Base-by-base conservation (phyloP, 106 monocot genomes). In the Dioscorea dumetorum region DNA sequence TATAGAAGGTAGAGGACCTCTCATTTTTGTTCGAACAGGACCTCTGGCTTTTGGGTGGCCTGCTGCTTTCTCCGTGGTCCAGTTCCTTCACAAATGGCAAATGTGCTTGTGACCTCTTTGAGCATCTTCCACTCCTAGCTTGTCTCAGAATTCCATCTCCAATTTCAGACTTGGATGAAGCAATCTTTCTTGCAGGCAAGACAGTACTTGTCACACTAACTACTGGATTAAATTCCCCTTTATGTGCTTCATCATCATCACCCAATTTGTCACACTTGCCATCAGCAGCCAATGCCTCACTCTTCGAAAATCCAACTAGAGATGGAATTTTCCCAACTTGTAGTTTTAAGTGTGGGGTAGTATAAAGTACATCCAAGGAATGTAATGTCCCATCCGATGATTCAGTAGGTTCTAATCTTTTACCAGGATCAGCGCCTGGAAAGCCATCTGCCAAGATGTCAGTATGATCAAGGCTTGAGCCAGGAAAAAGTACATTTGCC, bases 401-500 rank as follows among this genome's bases (percentile, higher is more conserved):
- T 52, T 83, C 88, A 21, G n/a, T 21, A 28, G 64, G 49, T 70
- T 71, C 11, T 72, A 80, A 53, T 78, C 76, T 84, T 12, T 65
- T 7, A 57, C 65, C 74, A 69, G 49, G n/a, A 62, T 91, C 85
- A 61, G 86, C 67, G 65, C 48, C 50, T 33, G 70, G 10, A 67
- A 71, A 81, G 66, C 77, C 88, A 72, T 89, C 84, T 69, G 78
- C 12, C 17, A 75, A 57, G 56, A 32, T 63, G 59, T 67, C 71
- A 22, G 70, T 49, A 50, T 90, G 92, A 60, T 84, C 91, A 64
- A 88, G 78, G 68, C 84, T 87, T 69, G 88, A 87, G 17, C 89
- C 78, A 0, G 92, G 97, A 70, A 86, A 84, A 75, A 92, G 78
- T n/a, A 99, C 71, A 76, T 92, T 92, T 59, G 84, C 76, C 61